Evolutionary conservation across 1,139 yeast species (phyloP).

Genomic region (Pichia norvegensis): DNA sequence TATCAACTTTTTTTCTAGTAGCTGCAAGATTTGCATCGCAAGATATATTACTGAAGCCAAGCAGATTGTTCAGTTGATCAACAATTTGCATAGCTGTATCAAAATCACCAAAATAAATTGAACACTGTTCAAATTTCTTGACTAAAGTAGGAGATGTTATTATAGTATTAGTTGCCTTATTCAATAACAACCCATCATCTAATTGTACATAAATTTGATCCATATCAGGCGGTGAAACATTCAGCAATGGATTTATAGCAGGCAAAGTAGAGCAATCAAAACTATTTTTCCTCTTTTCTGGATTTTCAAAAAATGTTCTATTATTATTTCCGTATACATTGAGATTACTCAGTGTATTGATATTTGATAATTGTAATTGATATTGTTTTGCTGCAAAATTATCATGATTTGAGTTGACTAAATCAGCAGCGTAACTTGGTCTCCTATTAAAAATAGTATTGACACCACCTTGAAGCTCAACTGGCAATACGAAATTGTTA

Average conservation of each 20-base stretch:
- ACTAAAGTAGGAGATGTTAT: constrained; percentile 47
- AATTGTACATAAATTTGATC: constrained; percentile 29
- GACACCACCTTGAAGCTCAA: constrained; percentile 58
- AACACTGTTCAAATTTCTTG: constrained; percentile 36
- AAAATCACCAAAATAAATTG: constrained; percentile 40
- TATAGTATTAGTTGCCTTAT: constrained; percentile 38
- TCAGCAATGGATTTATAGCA: neutral
- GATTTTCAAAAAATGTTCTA: constrained; percentile 6
- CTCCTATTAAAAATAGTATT: constrained; percentile 55
- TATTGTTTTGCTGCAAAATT: constrained; percentile 1
- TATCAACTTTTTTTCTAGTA: constrained; percentile 36
- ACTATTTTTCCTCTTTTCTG: constrained; percentile 17
- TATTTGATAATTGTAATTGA: constrained; percentile 5
- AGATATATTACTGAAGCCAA: constrained; percentile 14
- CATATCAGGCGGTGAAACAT: constrained; percentile 7
- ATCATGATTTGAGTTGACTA: constrained; percentile 25
- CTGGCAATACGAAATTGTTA: constrained; percentile 40
- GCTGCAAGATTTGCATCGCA: constrained; percentile 1
- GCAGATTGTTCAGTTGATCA: constrained; percentile 29
- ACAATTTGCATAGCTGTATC: constrained; percentile 30
- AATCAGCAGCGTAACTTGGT: constrained; percentile 60
- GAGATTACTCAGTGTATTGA: constrained; percentile 1
- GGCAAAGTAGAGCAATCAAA: constrained; percentile 16
- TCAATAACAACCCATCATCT: constrained; percentile 51
- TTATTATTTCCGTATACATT: constrained; percentile 1